Conservation (phyloP, 169 alveolate genomes). For the Plasmodium yoelii region DNA sequence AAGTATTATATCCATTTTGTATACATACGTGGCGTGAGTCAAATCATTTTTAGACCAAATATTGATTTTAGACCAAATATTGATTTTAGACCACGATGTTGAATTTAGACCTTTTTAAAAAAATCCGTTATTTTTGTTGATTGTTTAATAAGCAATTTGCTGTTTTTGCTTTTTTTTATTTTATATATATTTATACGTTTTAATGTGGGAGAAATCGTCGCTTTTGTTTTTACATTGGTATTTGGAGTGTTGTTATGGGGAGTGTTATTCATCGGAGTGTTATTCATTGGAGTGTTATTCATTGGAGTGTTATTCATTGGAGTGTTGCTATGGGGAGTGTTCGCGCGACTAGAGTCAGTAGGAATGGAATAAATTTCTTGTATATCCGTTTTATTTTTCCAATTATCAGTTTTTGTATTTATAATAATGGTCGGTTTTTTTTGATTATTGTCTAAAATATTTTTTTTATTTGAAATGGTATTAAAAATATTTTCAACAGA, state of each 20-base stretch:
- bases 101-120: conserved; percentile 35
- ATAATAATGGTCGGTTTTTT: background rate
- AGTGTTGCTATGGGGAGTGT: no score
- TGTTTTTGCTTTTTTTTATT: conserved; percentile 4
- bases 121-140: conserved; percentile 68
- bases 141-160: conserved; percentile 27
- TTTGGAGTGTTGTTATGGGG: background rate
- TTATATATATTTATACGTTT: background rate
- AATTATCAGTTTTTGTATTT: background rate
- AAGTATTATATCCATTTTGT: no score
- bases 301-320: background rate
- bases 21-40: no score
- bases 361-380: conserved; percentile 20
- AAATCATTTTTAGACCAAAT: no score
- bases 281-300: background rate
- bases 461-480: conserved; percentile 4
- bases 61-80: no score
- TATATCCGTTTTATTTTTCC: background rate
- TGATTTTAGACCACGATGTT: background rate
- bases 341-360: conserved; percentile 3
- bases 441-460: background rate
- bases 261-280: background rate
- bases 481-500: conserved; percentile 56
- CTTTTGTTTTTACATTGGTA: background rate
- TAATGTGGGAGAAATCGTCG: conserved; percentile 2